Evolutionary conservation across 768 basidiomycete genomes (phyloP).

Genomic region (Boletus tomentosulus): DNA sequence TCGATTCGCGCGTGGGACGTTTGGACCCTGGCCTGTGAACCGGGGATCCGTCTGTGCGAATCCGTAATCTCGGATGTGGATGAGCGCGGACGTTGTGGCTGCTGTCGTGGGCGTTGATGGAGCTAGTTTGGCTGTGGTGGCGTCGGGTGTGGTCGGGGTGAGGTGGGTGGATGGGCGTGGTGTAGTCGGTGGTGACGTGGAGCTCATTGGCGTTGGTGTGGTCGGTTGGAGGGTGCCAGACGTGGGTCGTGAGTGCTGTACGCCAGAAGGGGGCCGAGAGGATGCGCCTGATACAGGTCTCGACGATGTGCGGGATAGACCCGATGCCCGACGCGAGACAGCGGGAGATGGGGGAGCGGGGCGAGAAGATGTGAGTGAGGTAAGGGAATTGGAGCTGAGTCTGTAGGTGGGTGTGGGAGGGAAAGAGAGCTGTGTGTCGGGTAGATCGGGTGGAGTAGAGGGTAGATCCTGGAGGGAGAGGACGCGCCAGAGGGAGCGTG

Average conservation of each 20-base stretch:
- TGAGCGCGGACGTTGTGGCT: slow-evolving; percentile 8
- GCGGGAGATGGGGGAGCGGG: slow-evolving; percentile 62
- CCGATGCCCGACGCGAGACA: slow-evolving; percentile 40
- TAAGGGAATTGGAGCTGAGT: background rate
- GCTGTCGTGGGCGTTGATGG: background rate
- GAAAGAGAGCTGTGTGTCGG: background rate
- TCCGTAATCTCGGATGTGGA: slow-evolving; percentile 51
- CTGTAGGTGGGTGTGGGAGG: background rate
- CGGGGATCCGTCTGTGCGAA: slow-evolving; percentile 40
- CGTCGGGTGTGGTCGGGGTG: background rate
- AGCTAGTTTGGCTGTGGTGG: background rate
- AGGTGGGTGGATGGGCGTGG: background rate
- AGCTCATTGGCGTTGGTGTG: background rate
- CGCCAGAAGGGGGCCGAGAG: slow-evolving; percentile 18
- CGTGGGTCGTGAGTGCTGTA: slow-evolving; percentile 6
- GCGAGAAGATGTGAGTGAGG: slow-evolving; percentile 44
- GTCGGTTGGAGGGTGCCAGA: slow-evolving; percentile 7
- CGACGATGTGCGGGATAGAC: slow-evolving; percentile 25
- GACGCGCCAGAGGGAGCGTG: slow-evolving; percentile 25
- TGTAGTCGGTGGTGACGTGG: background rate
- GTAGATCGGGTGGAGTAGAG: background rate
- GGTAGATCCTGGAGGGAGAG: slow-evolving; percentile 27
- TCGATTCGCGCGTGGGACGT: slow-evolving; percentile 38
- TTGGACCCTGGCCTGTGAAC: slow-evolving; percentile 39
- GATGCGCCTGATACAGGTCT: slow-evolving; percentile 15